A percentile compares a stretch with the other conserved stretches of the same genome.
phyloP scores from a whole-genome alignment of 2,329 filamentous ascomycete genomes.

The Aschersonia sp. region DNA sequence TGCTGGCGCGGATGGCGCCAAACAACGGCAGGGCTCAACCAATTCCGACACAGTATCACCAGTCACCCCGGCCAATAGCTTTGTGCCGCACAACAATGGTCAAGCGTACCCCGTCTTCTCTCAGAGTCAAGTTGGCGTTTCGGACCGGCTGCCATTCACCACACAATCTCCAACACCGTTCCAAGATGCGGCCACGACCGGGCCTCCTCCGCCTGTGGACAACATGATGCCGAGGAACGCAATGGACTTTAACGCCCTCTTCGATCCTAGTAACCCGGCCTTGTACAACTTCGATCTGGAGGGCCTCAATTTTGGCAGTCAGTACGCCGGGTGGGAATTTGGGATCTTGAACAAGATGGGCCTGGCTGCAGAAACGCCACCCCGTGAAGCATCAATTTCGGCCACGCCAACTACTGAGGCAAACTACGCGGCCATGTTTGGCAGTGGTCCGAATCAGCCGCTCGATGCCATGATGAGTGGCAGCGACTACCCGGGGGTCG shows the following conservation, averaged over 20 bases:
- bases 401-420: slow-evolving; percentile 21
- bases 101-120: slow-evolving; percentile 38
- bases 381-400: slow-evolving; percentile 45
- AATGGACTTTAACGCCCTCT: slow-evolving; percentile 47
- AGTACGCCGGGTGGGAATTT: slow-evolving; percentile 91
- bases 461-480: slow-evolving; percentile 33
- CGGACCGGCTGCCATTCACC: slow-evolving; percentile 40
- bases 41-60: slow-evolving; percentile 27
- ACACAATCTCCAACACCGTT: slow-evolving; percentile 59
- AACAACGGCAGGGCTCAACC: slow-evolving; percentile 29
- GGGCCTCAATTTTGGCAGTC: slow-evolving; percentile 77
- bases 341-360: slow-evolving; percentile 95
- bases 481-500: slow-evolving; percentile 37
- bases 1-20: slow-evolving; percentile 25
- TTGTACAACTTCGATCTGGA: slow-evolving; percentile 94
- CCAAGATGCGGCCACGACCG: slow-evolving; percentile 36
- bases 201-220: slow-evolving; percentile 26
- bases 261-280: slow-evolving; percentile 83
- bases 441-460: slow-evolving; percentile 33
- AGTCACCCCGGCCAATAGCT: slow-evolving; percentile 26
- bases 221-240: slow-evolving; percentile 34
- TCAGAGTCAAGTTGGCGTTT: slow-evolving; percentile 30
- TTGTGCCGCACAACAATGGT: slow-evolving; percentile 32
- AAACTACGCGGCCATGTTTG: slow-evolving; percentile 31
- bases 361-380: slow-evolving; percentile 55